Percentiles rank a stretch among this genome's conserved stretches.
phyloP scores from a whole-genome alignment of 1,284 basidiomycete species.

The Laetiporus sulphureus region DNA sequence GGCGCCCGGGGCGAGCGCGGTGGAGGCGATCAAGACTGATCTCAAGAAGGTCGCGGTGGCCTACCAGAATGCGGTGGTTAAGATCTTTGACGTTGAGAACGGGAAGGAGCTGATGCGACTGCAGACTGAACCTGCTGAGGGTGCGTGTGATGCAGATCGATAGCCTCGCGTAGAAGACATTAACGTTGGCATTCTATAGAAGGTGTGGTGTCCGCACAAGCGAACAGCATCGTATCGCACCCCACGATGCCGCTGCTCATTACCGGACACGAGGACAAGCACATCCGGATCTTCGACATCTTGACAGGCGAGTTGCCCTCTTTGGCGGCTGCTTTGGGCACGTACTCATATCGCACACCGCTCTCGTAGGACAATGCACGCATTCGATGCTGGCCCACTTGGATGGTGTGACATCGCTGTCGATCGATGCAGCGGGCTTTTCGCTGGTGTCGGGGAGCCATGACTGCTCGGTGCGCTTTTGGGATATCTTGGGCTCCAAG shows the following conservation, averaged over 20 bases:
- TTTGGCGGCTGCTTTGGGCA: no score
- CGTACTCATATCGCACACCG: no score
- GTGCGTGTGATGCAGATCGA: constrained; percentile 34
- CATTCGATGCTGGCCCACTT: constrained; percentile 89
- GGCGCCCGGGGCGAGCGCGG: constrained; percentile 68
- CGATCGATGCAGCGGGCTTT: constrained; percentile 83
- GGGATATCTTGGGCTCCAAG: constrained; percentile 82
- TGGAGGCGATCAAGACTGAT: constrained; percentile 75
- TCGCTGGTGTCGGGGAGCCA: constrained; percentile 88
- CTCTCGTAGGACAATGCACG: constrained; percentile 65
- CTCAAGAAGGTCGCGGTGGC: constrained; percentile 83
- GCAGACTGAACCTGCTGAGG: constrained; percentile 63
- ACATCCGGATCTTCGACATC: constrained; percentile 86
- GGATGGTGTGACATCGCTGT: constrained; percentile 86
- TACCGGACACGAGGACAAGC: constrained; percentile 91
- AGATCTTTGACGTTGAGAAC: constrained; percentile 84
- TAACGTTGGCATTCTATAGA: constrained; percentile 34
- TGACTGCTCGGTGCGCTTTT: constrained; percentile 92
- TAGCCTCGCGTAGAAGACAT: not conserved
- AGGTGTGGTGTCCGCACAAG: constrained; percentile 69
- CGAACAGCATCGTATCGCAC: constrained; percentile 88
- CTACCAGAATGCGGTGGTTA: constrained; percentile 86
- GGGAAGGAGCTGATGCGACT: constrained; percentile 75
- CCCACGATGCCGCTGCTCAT: constrained; percentile 87
- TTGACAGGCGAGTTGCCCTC: constrained; percentile 54